Base-by-base conservation (phyloP, 2,329 filamentous ascomycete species). In the Bipolaris sorokiniana region DNA sequence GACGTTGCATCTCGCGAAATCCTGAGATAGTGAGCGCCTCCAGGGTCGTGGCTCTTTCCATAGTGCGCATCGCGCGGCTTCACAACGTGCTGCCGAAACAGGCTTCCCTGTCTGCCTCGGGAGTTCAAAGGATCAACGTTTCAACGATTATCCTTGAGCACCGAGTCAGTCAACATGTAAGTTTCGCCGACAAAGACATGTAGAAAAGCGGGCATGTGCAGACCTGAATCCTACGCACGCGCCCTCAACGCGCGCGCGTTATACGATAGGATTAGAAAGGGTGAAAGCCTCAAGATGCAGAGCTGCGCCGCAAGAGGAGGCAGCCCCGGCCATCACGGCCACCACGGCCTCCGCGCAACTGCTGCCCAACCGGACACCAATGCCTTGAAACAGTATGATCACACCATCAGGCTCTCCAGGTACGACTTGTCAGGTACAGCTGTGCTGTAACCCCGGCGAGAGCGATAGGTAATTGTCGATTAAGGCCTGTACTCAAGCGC, bases 201-300 rank as follows among this genome's bases (percentile, higher is more conserved):
- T 36, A 36, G 47, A 51, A 36, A 56, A 52, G 57, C 50, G 46
- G 47, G 23, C 40, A 48, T 42, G 42, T 51, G 53, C 53, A 48
- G 51, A 62, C 36, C 34, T 37, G 18, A 41, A 48, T 46, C 31
- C 57, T 60, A 64, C 57, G 55, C 57, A 66, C 57, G 67, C 64
- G 67, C 65, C 58, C 34, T 57, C 49, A 56, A 62, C 37, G 65
- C 54, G 65, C 54, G 65, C 62, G 64, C 64, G 48, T 62, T 60
- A 64, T 58, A 53, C 56, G 61, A 69, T 62, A 59, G 52, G 56
- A 45, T 48, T 33, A 59, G 47, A 50, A 56, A 48, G 48, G 31
- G 52, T 47, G 46, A 45, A 48, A 45, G 45, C 36, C 45, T 59
- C 47, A 36, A 57, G 50, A 54, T 45, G 47, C 48, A 52, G 31